Conservation (phyloP, 2,329 filamentous ascomycete genomes). For the Paraphaeosphaeria minitans region DNA sequence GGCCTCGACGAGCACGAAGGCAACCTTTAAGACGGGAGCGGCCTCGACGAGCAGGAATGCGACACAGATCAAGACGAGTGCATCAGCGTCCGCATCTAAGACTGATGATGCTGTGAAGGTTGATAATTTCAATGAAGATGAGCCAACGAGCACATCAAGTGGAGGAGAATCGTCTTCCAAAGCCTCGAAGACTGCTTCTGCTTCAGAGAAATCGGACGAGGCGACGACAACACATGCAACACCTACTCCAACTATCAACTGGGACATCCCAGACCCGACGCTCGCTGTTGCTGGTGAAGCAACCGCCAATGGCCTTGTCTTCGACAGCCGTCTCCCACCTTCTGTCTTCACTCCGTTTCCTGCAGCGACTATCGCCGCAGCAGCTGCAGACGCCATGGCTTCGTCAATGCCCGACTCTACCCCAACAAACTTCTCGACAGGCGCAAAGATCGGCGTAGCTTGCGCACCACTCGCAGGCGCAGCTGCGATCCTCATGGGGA, state of each 20-base stretch:
- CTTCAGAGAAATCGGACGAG: neutral
- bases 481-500: slow-evolving; percentile 18
- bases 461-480: slow-evolving; percentile 29
- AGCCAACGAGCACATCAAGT: neutral
- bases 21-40: too few relatives aligned
- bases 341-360: neutral
- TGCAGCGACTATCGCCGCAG: neutral
- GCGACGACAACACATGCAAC: neutral
- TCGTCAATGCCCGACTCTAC: neutral
- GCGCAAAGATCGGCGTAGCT: slow-evolving; percentile 29
- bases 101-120: neutral
- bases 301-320: neutral
- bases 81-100: neutral
- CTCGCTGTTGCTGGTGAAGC: neutral
- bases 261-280: neutral
- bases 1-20: neutral
- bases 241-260: neutral
- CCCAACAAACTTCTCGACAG: slow-evolving; percentile 10
- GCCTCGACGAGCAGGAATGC: neutral
- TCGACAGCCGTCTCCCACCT: slow-evolving; percentile 5
- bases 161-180: neutral
- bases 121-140: neutral
- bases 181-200: slow-evolving; percentile 3
- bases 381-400: neutral
- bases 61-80: neutral